These are phyloP conservation scores for Chalciporus chontae DNA, from an alignment of 768 basidiomycete genomes.

Conservation along the genomic window DNA sequence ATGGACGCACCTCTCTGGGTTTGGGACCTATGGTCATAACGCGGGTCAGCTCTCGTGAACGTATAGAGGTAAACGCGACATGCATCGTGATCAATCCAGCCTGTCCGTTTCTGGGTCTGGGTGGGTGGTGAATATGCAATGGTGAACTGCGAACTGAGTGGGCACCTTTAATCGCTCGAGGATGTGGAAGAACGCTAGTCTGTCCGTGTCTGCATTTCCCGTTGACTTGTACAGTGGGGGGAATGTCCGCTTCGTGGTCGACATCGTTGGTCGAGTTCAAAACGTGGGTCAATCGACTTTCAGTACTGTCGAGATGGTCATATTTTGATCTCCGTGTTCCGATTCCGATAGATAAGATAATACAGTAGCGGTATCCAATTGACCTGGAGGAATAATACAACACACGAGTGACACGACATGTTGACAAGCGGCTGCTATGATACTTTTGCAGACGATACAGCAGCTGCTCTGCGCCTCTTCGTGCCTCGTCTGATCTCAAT, in stretches of 20 bases:
- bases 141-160: not conserved
- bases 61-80: not conserved
- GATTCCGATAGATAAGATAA: slow-evolving; percentile 31
- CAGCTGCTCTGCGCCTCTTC: slow-evolving; percentile 45
- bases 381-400: not conserved
- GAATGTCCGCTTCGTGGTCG: slow-evolving; percentile 41
- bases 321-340: slow-evolving; percentile 18
- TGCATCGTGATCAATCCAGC: slow-evolving; percentile 82
- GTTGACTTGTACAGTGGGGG: slow-evolving; percentile 55
- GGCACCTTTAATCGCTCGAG: slow-evolving; percentile 83
- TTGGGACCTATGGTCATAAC: slow-evolving; percentile 54
- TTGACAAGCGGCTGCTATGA: slow-evolving; percentile 10
- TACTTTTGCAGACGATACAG: slow-evolving; percentile 30
- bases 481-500: slow-evolving; percentile 75
- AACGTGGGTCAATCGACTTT: too few relatives aligned
- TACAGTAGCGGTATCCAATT: not conserved
- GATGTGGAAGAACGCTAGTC: slow-evolving; percentile 87
- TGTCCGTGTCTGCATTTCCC: slow-evolving; percentile 57
- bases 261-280: slow-evolving; percentile 3
- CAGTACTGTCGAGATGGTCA: not conserved
- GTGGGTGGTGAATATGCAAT: slow-evolving; percentile 1
- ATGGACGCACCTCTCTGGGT: slow-evolving; percentile 67
- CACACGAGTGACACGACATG: not conserved
- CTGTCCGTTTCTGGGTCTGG: slow-evolving; percentile 92
- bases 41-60: not conserved